Base-by-base conservation (phyloP, 2,329 filamentous ascomycete species). In the Calonectria hongkongensis region DNA sequence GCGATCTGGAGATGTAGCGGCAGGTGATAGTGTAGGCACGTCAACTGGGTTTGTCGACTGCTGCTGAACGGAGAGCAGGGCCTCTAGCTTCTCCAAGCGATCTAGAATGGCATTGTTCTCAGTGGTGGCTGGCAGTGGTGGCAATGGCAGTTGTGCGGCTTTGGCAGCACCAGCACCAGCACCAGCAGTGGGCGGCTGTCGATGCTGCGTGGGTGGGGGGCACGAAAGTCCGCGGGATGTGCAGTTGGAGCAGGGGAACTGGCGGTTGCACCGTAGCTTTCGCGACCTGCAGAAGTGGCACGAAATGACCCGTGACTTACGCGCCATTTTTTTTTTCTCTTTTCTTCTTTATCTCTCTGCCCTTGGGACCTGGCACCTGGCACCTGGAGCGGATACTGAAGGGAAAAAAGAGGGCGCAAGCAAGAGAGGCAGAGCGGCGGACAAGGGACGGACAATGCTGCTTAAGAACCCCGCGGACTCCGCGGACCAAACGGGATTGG, bases 171-270 rank as follows among this genome's bases (percentile, higher is more conserved):
- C 21, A 21, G 21, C 21, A 21, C 21, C 21, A 21, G 21, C 21
- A 21, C 21, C 21, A 21, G 21, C 21, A 21, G 21, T 21, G 21
- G 21, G 21, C 21, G 21, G 21, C 72, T 74, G 62, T 45, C 71
- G 21, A 21, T 21, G 66, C 48, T 68, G 73, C 16, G 75, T 72
- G 56, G 72, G 72, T 39, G 72, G 74, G 36, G 72, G 79, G 74
- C 83, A 84, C 21, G 75, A 71, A 33, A 84, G 75, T 73, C 82
- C 82, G 71, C 83, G 82, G 70, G 79, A 80, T 54, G 81, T 82
- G 74, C 83, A 84, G 75, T 84, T 84, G 63, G 79, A 79, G 73
- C 83, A 84, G 4, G 83, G 83, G 65, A 84, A 83, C 60, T 82
- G 77, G 50, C 83, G 80, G 65, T 82, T 84, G 77, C 83, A 84